Evolutionary conservation across 371 early-diverging fungal genomes (phyloP).

Genomic region (Synchytrium microbalum): DNA sequence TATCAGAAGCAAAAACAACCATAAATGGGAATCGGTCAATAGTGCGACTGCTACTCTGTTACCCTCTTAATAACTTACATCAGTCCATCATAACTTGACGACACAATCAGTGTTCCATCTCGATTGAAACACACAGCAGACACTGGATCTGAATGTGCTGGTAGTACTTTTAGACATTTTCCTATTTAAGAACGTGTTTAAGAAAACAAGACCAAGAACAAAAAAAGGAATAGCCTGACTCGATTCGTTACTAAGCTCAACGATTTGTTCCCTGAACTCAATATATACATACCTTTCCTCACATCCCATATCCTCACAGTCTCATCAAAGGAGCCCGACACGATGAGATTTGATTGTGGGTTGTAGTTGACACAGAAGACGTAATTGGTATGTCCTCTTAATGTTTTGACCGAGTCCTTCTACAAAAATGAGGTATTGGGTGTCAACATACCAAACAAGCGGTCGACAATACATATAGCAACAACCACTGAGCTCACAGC

Average conservation of each 20-base stretch:
- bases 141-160: conserved; percentile 96
- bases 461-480: conserved; percentile 1
- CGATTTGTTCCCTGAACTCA: no score
- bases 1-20: conserved; percentile 11
- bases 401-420: conserved; percentile 65
- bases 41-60: no score
- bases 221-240: no score
- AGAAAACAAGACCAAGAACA: no score
- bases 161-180: conserved; percentile 80
- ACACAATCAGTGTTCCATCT: conserved; percentile 94
- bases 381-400: conserved; percentile 89
- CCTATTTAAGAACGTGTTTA: no score
- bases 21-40: not conserved
- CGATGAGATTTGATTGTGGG: conserved; percentile 86
- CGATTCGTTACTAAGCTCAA: no score
- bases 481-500: conserved; percentile 42
- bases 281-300: conserved; percentile 52
- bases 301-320: conserved; percentile 96
- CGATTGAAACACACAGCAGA: conserved; percentile 91
- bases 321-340: conserved; percentile 97
- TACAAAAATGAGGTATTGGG: no score
- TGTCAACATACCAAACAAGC: conserved; percentile 9
- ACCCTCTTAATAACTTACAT: conserved; percentile 64
- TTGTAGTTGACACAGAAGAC: conserved; percentile 97
- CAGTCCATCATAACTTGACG: conserved; percentile 88